Percentiles rank a stretch among this genome's conserved stretches.
These are phyloP conservation scores for Aspergillus spinulosporus DNA, from an alignment of 2,329 filamentous ascomycete genomes.

Conservation along the genomic window DNA sequence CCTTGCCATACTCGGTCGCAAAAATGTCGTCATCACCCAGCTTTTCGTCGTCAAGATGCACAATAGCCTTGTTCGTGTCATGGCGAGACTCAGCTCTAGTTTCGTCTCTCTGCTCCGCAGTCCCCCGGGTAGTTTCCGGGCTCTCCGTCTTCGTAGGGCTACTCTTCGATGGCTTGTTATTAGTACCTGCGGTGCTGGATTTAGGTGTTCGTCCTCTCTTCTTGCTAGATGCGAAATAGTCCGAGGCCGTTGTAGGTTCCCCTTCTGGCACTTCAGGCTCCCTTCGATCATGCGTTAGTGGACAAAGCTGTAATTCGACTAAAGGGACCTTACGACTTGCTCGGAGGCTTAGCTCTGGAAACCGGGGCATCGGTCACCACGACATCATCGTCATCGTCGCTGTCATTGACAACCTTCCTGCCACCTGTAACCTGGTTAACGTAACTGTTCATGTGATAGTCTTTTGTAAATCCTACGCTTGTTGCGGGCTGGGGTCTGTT, in stretches of 20 bases:
- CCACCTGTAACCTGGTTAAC: slow-evolving; percentile 35
- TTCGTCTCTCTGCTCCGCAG: slow-evolving; percentile 48
- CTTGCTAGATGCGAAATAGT: slow-evolving; percentile 62
- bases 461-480: slow-evolving; percentile 33
- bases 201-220: slow-evolving; percentile 53
- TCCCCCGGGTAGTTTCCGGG: slow-evolving; percentile 40
- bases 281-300: slow-evolving; percentile 27
- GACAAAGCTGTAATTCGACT: background rate
- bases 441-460: background rate
- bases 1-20: slow-evolving; percentile 67
- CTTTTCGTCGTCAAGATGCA: slow-evolving; percentile 63
- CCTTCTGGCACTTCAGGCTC: slow-evolving; percentile 54
- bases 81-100: slow-evolving; percentile 19
- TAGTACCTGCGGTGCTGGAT: slow-evolving; percentile 21
- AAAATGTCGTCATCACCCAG: slow-evolving; percentile 80
- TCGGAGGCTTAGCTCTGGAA: slow-evolving; percentile 42
- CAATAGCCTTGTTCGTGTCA: slow-evolving; percentile 37
- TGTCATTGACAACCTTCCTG: slow-evolving; percentile 76
- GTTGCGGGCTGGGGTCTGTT: slow-evolving; percentile 29
- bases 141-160: slow-evolving; percentile 11
- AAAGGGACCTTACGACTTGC: slow-evolving; percentile 49
- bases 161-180: slow-evolving; percentile 21
- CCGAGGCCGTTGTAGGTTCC: slow-evolving; percentile 61
- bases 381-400: slow-evolving; percentile 67
- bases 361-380: slow-evolving; percentile 37